Percentiles rank a stretch among this genome's conserved stretches.
These are phyloP conservation scores for Raphanus sativus DNA, from an alignment of 345 rosid species.

Conservation along the genomic window DNA sequence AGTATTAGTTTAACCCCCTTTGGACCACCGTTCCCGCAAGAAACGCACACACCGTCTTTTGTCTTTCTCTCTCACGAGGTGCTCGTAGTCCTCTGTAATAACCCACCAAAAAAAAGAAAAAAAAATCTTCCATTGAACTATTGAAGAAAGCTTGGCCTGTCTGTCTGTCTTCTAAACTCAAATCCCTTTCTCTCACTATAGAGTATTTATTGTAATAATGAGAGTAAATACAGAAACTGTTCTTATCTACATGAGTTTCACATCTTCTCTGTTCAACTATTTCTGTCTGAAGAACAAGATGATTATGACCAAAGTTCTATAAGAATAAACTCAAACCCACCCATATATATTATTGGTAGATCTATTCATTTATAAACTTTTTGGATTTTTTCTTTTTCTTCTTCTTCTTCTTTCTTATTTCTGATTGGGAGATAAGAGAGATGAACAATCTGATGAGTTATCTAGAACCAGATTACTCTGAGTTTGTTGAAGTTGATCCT, in stretches of 20 bases:
- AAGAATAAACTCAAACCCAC: slow-evolving; percentile 26
- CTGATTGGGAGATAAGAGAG: slow-evolving; percentile 28
- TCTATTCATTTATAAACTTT: slow-evolving; percentile 8
- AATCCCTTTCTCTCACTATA: neutral
- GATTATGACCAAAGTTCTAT: slow-evolving; percentile 15
- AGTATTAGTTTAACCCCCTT: neutral
- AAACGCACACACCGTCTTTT: slow-evolving; percentile 35
- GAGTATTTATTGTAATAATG: slow-evolving; percentile 26
- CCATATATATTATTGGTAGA: slow-evolving; percentile 14
- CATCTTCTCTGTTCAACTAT: slow-evolving; percentile 27
- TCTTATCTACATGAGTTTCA: slow-evolving; percentile 31
- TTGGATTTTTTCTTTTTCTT: neutral
- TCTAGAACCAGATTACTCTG: slow-evolving; percentile 61
- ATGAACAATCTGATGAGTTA: slow-evolving; percentile 59
- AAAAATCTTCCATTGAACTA: slow-evolving; percentile 19
- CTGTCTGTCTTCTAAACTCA: slow-evolving; percentile 21
- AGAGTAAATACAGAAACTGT: slow-evolving; percentile 22
- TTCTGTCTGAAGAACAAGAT: slow-evolving; percentile 23
- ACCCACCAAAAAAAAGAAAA: neutral
- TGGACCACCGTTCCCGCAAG: slow-evolving; percentile 31
- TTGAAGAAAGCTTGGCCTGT: slow-evolving; percentile 28
- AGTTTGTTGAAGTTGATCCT: slow-evolving; percentile 98
- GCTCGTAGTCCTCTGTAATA: slow-evolving; percentile 20
- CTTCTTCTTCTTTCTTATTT: neutral
- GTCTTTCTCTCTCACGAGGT: slow-evolving; percentile 41